A percentile compares a stretch with the other conserved stretches of the same genome.
Evolutionary conservation across 163 green algal species (phyloP).

Genomic region (Prototheca cutis): DNA sequence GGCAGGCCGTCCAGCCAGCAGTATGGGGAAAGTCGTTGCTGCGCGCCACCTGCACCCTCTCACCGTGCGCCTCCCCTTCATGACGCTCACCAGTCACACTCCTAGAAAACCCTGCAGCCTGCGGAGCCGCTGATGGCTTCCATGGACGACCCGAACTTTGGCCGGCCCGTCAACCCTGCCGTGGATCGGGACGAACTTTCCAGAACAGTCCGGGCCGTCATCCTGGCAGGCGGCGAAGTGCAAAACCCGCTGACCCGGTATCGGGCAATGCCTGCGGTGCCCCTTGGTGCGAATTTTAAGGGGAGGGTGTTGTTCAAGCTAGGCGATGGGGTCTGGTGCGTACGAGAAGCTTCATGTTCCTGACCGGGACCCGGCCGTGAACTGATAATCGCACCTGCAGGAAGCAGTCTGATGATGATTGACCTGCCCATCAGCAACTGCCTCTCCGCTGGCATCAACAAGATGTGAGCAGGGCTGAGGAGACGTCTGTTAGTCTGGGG

Average conservation of each 20-base stretch:
- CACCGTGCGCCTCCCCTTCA: too few relatives aligned
- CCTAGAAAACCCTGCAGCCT: not conserved
- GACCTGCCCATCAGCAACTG: slow-evolving; percentile 98
- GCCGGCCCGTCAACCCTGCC: not conserved
- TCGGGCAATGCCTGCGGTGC: slow-evolving; percentile 44
- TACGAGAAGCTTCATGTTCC: too few relatives aligned
- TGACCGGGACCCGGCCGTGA: too few relatives aligned
- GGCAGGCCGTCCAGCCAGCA: too few relatives aligned
- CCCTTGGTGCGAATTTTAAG: too few relatives aligned
- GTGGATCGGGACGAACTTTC: slow-evolving; percentile 17
- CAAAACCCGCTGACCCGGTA: slow-evolving; percentile 40
- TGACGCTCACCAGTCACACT: too few relatives aligned
- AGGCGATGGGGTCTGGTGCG: too few relatives aligned
- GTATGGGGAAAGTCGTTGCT: too few relatives aligned
- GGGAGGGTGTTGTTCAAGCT: too few relatives aligned
- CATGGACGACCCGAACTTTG: not conserved
- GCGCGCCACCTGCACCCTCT: too few relatives aligned
- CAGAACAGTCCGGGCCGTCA: slow-evolving; percentile 34
- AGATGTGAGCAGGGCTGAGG: slow-evolving; percentile 73
- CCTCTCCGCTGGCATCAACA: slow-evolving; percentile 92
- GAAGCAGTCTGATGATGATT: slow-evolving; percentile 85
- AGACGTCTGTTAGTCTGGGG: too few relatives aligned
- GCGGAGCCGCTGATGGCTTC: not conserved
- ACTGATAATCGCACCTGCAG: too few relatives aligned
- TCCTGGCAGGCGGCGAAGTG: slow-evolving; percentile 41